Percentiles rank a stretch among this genome's conserved stretches.
Conservation (phyloP, 257 asterid species). For the Linderniella brevidens region DNA sequence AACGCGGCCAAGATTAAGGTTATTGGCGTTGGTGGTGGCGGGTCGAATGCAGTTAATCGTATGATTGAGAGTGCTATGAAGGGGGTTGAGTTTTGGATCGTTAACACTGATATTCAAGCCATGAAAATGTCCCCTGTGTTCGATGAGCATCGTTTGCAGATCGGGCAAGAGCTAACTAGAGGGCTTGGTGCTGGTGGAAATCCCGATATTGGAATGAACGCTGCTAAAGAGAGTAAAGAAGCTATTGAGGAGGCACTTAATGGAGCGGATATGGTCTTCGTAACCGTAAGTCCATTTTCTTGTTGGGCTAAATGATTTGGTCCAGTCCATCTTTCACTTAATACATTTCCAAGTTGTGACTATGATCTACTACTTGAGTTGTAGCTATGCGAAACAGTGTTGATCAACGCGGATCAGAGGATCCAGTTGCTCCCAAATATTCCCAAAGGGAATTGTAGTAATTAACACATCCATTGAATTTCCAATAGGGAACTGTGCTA, state of each 20-base stretch:
- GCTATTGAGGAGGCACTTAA: conserved; percentile 69
- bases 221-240: conserved; percentile 87
- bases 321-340: no score
- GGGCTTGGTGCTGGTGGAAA: conserved; percentile 99
- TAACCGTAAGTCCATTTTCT: conserved; percentile 29
- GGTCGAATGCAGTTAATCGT: conserved; percentile 98
- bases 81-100: conserved; percentile 99
- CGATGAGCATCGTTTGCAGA: conserved; percentile 61
- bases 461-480: no score
- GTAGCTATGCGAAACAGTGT: no score
- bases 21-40: conserved; percentile 98
- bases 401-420: no score
- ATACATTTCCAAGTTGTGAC: no score
- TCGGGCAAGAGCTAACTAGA: conserved; percentile 86
- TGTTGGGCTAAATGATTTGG: not conserved
- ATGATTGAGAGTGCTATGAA: conserved; percentile 94
- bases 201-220: conserved; percentile 87
- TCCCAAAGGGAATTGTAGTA: no score
- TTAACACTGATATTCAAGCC: conserved; percentile 93
- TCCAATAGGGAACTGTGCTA: no score
- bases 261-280: conserved; percentile 59
- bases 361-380: no score
- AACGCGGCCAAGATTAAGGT: conserved; percentile 92
- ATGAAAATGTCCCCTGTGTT: conserved; percentile 80
- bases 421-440: no score